Conservation (phyloP, 768 basidiomycete genomes). For the Serpula lacrymans region DNA sequence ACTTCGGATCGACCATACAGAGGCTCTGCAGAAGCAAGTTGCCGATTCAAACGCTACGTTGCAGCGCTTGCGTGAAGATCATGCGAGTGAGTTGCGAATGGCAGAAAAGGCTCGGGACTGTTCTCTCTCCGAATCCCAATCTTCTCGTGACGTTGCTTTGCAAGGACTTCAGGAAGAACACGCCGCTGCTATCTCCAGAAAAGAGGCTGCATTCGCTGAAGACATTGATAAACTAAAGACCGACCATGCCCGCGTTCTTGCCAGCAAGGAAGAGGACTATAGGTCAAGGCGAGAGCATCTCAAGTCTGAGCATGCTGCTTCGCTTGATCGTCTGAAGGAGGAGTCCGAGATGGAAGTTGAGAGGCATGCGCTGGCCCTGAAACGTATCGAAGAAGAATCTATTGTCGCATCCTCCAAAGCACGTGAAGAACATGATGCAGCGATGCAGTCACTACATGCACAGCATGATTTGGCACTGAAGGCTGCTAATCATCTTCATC, state of each 20-base stretch:
- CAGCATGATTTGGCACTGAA: slow-evolving; percentile 53
- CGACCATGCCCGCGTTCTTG: slow-evolving; percentile 54
- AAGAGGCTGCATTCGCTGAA: slow-evolving; percentile 61
- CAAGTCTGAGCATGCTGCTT: slow-evolving; percentile 33
- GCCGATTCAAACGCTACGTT: slow-evolving; percentile 58
- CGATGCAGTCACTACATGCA: slow-evolving; percentile 45
- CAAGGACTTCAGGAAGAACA: slow-evolving; percentile 73
- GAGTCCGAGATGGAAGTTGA: slow-evolving; percentile 48
- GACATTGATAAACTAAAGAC: slow-evolving; percentile 64
- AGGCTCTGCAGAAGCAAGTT: slow-evolving; percentile 58
- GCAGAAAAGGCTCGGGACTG: slow-evolving; percentile 74
- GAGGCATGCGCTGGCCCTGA: slow-evolving; percentile 54
- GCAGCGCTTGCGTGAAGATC: slow-evolving; percentile 74
- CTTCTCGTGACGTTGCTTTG: slow-evolving; percentile 58
- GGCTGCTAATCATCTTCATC: slow-evolving; percentile 54
- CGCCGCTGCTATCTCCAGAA: slow-evolving; percentile 57
- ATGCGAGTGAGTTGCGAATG: slow-evolving; percentile 69
- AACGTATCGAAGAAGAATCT: slow-evolving; percentile 47
- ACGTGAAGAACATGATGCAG: slow-evolving; percentile 46
- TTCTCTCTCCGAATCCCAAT: slow-evolving; percentile 69
- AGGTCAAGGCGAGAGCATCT: slow-evolving; percentile 29
- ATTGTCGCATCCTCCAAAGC: slow-evolving; percentile 33
- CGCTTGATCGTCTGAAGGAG: slow-evolving; percentile 25
- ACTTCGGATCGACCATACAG: slow-evolving; percentile 68
- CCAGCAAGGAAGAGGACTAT: slow-evolving; percentile 61